These are phyloP conservation scores for Lactarius sanguifluus DNA, from an alignment of 768 basidiomycete species.

Conservation along the genomic window DNA sequence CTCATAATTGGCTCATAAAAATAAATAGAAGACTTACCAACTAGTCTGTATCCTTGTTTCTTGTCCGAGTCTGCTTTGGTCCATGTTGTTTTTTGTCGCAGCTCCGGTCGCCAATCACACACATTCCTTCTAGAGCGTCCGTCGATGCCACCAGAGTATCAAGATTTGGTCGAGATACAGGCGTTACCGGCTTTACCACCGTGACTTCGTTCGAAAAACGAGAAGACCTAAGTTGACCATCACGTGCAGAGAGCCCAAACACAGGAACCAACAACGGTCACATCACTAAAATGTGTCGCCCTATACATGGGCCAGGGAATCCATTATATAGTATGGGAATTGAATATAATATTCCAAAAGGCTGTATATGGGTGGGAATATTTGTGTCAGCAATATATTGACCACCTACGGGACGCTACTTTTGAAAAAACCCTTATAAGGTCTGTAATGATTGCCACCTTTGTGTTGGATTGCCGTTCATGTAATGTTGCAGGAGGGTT, in stretches of 20 bases:
- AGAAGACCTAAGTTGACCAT: not conserved
- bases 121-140: too few species aligned
- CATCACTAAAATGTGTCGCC: too few species aligned
- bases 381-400: too few species aligned
- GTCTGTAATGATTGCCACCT: too few species aligned
- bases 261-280: not conserved
- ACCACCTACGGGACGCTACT: too few species aligned
- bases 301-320: too few species aligned
- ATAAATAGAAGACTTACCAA: not conserved
- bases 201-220: not conserved
- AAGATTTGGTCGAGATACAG: not conserved
- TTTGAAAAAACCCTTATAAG: too few species aligned
- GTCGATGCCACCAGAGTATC: not conserved
- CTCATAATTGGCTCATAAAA: not conserved
- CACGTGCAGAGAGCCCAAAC: not conserved
- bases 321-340: too few species aligned
- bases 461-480: too few species aligned
- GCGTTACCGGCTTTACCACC: not conserved
- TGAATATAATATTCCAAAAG: too few species aligned
- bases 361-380: too few species aligned
- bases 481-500: too few species aligned
- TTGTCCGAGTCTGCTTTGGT: not conserved
- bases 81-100: not conserved
- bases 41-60: not conserved
- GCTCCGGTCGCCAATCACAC: not conserved